These are phyloP conservation scores for Penicillium griseofulvum DNA, from an alignment of 2,329 filamentous ascomycete genomes.

Conservation along the genomic window DNA sequence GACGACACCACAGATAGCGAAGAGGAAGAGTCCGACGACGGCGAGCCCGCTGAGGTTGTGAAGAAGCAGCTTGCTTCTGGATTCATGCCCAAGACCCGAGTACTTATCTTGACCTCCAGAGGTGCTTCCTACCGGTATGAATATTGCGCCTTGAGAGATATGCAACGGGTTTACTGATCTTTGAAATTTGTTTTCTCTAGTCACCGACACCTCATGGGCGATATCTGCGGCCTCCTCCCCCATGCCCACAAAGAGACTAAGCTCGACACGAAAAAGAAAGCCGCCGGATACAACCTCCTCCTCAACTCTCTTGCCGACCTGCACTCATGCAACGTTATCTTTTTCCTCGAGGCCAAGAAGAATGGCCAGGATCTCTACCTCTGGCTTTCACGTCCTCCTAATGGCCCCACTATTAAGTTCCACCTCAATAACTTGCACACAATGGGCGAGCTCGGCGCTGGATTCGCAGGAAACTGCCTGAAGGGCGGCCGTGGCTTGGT, in stretches of 20 bases:
- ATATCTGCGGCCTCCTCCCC: slow-evolving; percentile 82
- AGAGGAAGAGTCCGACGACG: slow-evolving; percentile 32
- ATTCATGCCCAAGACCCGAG: slow-evolving; percentile 54
- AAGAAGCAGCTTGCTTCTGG: slow-evolving; percentile 36
- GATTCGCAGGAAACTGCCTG: slow-evolving; percentile 90
- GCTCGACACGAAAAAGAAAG: slow-evolving; percentile 86
- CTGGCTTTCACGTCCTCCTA: slow-evolving; percentile 89
- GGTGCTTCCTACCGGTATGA: slow-evolving; percentile 81
- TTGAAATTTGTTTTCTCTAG: slow-evolving; percentile 47
- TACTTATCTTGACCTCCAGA: slow-evolving; percentile 86
- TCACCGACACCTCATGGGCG: slow-evolving; percentile 89
- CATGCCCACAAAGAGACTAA: slow-evolving; percentile 94
- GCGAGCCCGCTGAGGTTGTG: slow-evolving; percentile 24
- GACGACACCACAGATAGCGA: slow-evolving; percentile 42
- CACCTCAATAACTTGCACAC: slow-evolving; percentile 69
- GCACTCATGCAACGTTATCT: slow-evolving; percentile 90
- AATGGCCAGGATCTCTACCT: slow-evolving; percentile 84
- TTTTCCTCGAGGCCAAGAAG: slow-evolving; percentile 95
- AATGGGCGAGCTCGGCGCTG: slow-evolving; percentile 82
- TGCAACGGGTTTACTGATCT: slow-evolving; percentile 6
- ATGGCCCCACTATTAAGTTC: slow-evolving; percentile 67
- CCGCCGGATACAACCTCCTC: slow-evolving; percentile 61
- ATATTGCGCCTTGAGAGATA: background rate
- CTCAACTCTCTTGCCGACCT: slow-evolving; percentile 74
- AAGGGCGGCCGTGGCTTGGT: slow-evolving; percentile 90